These are phyloP conservation scores for Podospora conica DNA, from an alignment of 495 filamentous ascomycete species.

Conservation along the genomic window DNA sequence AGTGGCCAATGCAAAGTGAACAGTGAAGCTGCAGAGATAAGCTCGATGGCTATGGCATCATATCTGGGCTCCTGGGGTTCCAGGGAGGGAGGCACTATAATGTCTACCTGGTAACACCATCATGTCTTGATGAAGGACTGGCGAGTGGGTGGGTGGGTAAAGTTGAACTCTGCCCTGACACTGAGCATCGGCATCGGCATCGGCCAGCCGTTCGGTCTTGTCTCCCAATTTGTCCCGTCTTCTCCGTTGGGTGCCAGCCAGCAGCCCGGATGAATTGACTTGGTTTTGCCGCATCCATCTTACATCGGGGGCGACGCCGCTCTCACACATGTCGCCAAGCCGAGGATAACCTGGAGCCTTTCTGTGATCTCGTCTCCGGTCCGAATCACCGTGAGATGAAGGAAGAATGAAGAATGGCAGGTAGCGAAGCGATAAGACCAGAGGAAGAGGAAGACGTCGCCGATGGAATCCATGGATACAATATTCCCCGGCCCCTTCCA, in stretches of 20 bases:
- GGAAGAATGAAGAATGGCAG: too few relatives aligned
- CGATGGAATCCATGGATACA: too few relatives aligned
- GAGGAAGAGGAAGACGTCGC: neutral
- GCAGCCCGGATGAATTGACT: constrained; percentile 17
- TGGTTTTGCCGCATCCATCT: constrained; percentile 6
- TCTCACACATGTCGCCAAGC: neutral
- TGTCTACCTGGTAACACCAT: neutral
- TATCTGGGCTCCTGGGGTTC: neutral
- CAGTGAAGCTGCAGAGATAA: neutral
- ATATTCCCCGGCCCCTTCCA: neutral
- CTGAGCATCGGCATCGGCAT: constrained; percentile 2
- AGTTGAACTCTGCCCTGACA: neutral
- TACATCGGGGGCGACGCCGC: neutral
- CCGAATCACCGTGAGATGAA: neutral
- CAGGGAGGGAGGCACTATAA: neutral
- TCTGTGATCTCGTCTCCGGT: neutral
- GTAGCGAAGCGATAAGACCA: neutral
- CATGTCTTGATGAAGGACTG: neutral
- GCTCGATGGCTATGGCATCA: neutral
- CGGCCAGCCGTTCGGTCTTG: neutral
- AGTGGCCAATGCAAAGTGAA: neutral
- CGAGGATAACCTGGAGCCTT: neutral
- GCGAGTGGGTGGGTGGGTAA: neutral
- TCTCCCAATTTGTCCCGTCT: neutral
- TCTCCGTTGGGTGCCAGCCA: neutral